A percentile compares a stretch with the other conserved stretches of the same genome.
These are phyloP conservation scores for Talaromyces sp. DNA, from an alignment of 2,329 filamentous ascomycete species.

Conservation along the genomic window DNA sequence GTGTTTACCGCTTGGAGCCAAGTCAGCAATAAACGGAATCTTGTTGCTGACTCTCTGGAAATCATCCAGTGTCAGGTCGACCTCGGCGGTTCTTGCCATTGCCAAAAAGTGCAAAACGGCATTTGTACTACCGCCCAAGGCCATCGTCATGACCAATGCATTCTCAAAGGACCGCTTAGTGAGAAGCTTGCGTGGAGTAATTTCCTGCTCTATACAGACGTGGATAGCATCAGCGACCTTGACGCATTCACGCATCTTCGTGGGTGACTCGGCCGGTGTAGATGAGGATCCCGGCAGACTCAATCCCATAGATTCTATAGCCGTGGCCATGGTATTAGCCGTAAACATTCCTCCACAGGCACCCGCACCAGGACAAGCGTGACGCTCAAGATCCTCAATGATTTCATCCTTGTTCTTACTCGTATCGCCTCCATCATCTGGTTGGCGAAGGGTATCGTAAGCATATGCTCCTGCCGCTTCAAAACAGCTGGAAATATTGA, in stretches of 20 bases:
- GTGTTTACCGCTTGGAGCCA: slow-evolving; percentile 77
- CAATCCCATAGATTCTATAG: slow-evolving; percentile 83
- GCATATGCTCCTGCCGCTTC: slow-evolving; percentile 79
- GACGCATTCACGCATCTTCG: slow-evolving; percentile 82
- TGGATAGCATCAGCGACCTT: slow-evolving; percentile 74
- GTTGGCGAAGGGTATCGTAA: slow-evolving; percentile 68
- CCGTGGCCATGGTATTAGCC: slow-evolving; percentile 88
- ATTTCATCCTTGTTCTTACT: slow-evolving; percentile 70
- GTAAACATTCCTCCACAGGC: slow-evolving; percentile 94
- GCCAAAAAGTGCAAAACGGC: slow-evolving; percentile 83
- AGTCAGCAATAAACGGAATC: slow-evolving; percentile 79
- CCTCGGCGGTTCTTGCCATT: slow-evolving; percentile 80
- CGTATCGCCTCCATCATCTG: slow-evolving; percentile 58
- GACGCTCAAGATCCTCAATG: slow-evolving; percentile 72
- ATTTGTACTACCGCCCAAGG: slow-evolving; percentile 85
- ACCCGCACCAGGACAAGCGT: slow-evolving; percentile 72
- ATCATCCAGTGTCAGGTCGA: slow-evolving; percentile 73
- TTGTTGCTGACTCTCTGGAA: slow-evolving; percentile 75
- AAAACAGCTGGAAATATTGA: slow-evolving; percentile 87
- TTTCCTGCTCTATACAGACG: slow-evolving; percentile 74
- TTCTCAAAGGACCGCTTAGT: slow-evolving; percentile 81
- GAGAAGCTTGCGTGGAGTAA: slow-evolving; percentile 72
- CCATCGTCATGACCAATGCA: slow-evolving; percentile 84
- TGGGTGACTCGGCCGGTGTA: slow-evolving; percentile 71
- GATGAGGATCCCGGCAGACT: slow-evolving; percentile 78